These are phyloP conservation scores for Didymella pinodella DNA, from an alignment of 2,329 filamentous ascomycete species.

Conservation along the genomic window DNA sequence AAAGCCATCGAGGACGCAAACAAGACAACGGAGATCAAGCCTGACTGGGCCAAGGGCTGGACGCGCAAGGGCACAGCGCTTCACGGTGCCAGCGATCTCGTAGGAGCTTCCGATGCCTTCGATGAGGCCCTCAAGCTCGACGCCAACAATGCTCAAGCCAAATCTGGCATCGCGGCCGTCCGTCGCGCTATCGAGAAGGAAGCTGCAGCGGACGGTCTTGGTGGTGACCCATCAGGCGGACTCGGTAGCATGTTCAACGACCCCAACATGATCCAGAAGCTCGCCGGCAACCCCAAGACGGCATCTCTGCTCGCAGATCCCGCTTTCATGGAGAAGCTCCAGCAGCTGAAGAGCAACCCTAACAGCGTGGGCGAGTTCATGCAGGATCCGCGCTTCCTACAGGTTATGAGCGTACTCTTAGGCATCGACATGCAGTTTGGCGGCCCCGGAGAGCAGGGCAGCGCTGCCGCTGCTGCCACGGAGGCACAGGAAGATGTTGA, in stretches of 20 bases:
- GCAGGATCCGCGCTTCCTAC: conserved; percentile 88
- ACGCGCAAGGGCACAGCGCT: conserved; percentile 89
- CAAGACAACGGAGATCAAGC: conserved; percentile 93
- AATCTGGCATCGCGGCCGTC: conserved; percentile 84
- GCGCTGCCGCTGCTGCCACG: conserved; percentile 47
- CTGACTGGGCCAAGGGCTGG: conserved; percentile 98
- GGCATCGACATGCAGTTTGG: conserved; percentile 89
- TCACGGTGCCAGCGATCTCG: conserved; percentile 85
- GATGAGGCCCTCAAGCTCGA: conserved; percentile 94
- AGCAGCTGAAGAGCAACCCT: conserved; percentile 82
- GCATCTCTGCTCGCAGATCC: conserved; percentile 79
- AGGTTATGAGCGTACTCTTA: conserved; percentile 91
- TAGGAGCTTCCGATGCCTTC: conserved; percentile 87
- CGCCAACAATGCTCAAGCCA: conserved; percentile 88
- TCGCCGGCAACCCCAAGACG: conserved; percentile 95
- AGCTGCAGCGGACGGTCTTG: conserved; percentile 66
- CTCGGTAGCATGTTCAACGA: conserved; percentile 96
- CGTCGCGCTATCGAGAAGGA: conserved; percentile 87
- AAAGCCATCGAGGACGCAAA: conserved; percentile 87
- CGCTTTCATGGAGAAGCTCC: conserved; percentile 88
- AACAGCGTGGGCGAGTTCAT: conserved; percentile 80
- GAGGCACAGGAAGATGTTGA: conserved; percentile 75
- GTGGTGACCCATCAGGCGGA: conserved; percentile 73
- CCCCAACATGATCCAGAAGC: conserved; percentile 86
- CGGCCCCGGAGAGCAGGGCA: conserved; percentile 57